Evolutionary conservation across 345 rosid genomes (phyloP), one percentile per base, ranked within the genome.

Genomic region (Hibiscus mutabilis): DNA sequence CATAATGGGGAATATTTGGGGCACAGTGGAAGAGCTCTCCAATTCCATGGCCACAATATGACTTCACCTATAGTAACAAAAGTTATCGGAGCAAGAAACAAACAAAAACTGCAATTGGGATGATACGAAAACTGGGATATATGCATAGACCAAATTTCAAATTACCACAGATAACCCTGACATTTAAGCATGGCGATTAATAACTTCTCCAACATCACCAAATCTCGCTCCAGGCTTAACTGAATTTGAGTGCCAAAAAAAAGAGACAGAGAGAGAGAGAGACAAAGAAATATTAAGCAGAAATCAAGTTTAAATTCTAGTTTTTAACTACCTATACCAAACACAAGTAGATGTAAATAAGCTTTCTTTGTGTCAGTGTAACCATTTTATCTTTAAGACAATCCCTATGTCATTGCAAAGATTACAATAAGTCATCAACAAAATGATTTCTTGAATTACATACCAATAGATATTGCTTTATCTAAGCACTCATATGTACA

Each of bases 1-100:
- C 90, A 71, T 94, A 94, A 79, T 94, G 97, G 24, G 97, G 98
- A 86, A 91, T 88, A 79, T 91, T 88, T 65, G 97, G 98, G 4
- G 97, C 97, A 62, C 97, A 94, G 78, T 94, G 98, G 73, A 91
- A 94, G 63, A 91, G 93, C 84, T 94, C 97, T 64, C 98, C 98
- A 59, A 94, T 86, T 56, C 98, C 98, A 75, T 94, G 98, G 60
- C 97, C 98, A 29, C 97, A 94, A 64, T 86, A 88, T 13, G 98
- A 90, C 79, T 85, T 88, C 80, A 91, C 98, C 98, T 94, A 76
- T 79, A 77, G 66, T 25, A 65, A 73, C 21, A 63, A 19, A 73
- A 75, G 19, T 63, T 25, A 22, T 57, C 18, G 47, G 11, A 18
- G 37, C 31, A 64, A 59, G 11, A 46, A 58, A 67, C 33, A 68